Percentiles rank a stretch among this genome's conserved stretches.
These are phyloP conservation scores for Alectoria sarmentosa DNA, from an alignment of 495 filamentous ascomycete species.

Conservation along the genomic window DNA sequence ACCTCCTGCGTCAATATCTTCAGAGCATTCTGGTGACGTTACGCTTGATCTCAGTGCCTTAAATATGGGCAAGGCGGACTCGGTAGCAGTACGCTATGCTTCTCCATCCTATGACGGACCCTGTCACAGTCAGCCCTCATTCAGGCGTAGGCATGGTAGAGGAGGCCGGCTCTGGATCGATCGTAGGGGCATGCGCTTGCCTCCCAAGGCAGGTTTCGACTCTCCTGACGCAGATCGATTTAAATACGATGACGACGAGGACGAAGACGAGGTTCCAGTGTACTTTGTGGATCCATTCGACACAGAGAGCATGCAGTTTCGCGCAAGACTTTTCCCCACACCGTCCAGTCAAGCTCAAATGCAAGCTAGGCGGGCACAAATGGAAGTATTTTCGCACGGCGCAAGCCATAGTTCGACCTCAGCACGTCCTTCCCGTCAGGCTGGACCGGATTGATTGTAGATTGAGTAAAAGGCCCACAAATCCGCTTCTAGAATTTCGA, in stretches of 20 bases:
- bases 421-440: constrained; percentile 4
- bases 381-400: constrained; percentile 14
- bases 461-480: neutral
- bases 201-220: constrained; percentile 25
- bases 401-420: constrained; percentile 7
- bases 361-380: constrained; percentile 31
- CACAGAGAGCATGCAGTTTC: constrained; percentile 62
- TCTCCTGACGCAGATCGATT: constrained; percentile 56
- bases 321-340: constrained; percentile 38
- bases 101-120: constrained; percentile 36
- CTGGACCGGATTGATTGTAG: constrained; percentile 8
- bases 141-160: constrained; percentile 64
- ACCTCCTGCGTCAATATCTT: constrained; percentile 73
- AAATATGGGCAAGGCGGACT: constrained; percentile 34
- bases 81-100: constrained; percentile 43
- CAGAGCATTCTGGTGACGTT: constrained; percentile 48
- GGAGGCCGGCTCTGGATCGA: constrained; percentile 77
- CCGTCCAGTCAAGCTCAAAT: constrained; percentile 40
- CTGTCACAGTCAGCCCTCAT: constrained; percentile 48
- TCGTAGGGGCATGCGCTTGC: constrained; percentile 48
- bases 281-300: constrained; percentile 68
- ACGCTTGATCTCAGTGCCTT: constrained; percentile 29
- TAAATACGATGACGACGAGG: constrained; percentile 70
- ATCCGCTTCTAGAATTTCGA: neutral
- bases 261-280: constrained; percentile 55